A percentile compares a stretch with the other conserved stretches of the same genome.
These are phyloP conservation scores for Aspergillus alliaceus DNA, from an alignment of 2,329 filamentous ascomycete genomes.

Conservation along the genomic window DNA sequence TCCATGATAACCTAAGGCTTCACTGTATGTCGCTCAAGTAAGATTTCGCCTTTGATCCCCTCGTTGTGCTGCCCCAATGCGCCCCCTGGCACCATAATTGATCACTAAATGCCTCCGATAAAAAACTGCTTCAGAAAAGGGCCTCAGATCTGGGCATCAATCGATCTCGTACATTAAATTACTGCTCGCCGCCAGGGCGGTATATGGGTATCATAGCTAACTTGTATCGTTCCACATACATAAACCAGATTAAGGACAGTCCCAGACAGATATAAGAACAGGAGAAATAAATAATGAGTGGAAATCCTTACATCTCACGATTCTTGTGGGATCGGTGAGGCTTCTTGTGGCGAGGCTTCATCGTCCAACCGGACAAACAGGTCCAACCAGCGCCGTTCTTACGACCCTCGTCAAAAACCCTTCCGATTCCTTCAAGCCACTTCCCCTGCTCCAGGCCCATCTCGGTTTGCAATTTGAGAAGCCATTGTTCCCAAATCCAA, in stretches of 20 bases:
- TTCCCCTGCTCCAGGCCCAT: slow-evolving; percentile 65
- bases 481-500: slow-evolving; percentile 96
- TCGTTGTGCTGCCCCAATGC: too few relatives aligned
- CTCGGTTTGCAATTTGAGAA: slow-evolving; percentile 83
- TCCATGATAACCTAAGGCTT: not conserved
- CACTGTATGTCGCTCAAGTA: not conserved
- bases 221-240: not conserved
- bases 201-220: slow-evolving; percentile 12
- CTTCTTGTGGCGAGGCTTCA: slow-evolving; percentile 46
- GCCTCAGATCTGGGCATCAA: not conserved
- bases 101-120: too few relatives aligned
- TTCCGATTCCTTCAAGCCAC: slow-evolving; percentile 56
- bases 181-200: slow-evolving; percentile 15
- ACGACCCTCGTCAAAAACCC: slow-evolving; percentile 61
- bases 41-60: too few relatives aligned
- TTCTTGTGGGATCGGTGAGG: not conserved
- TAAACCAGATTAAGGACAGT: slow-evolving; percentile 2
- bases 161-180: slow-evolving; percentile 17
- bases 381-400: slow-evolving; percentile 59
- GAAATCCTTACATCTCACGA: not conserved
- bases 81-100: too few relatives aligned
- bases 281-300: not conserved
- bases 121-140: not conserved
- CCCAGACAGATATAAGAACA: slow-evolving; percentile 1
- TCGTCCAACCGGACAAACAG: slow-evolving; percentile 60